phyloP scores from a whole-genome alignment of 495 filamentous ascomycete genomes.

The Bombardia bombarda region DNA sequence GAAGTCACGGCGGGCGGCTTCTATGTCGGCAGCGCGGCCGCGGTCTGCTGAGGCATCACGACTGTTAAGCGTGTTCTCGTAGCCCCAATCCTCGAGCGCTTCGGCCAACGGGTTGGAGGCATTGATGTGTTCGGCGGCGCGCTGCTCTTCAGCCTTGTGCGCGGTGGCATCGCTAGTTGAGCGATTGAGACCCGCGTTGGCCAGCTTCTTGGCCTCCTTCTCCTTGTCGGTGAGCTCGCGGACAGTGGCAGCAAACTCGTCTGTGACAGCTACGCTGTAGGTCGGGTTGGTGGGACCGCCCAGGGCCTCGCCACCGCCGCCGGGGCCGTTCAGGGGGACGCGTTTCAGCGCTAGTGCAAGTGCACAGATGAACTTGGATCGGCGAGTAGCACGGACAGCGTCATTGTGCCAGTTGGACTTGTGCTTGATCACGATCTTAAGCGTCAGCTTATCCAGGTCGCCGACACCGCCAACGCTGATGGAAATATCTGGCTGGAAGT shows the following conservation, averaged over 20 bases:
- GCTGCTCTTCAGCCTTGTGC: slow-evolving; percentile 22
- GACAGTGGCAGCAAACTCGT: slow-evolving; percentile 52
- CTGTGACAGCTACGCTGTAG: slow-evolving; percentile 65
- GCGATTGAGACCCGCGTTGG: slow-evolving; percentile 23
- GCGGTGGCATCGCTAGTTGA: slow-evolving; percentile 4
- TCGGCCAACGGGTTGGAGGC: slow-evolving; percentile 25
- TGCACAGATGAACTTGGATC: slow-evolving; percentile 96
- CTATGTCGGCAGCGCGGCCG: slow-evolving; percentile 17
- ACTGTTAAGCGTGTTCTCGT: slow-evolving; percentile 27
- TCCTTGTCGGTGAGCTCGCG: slow-evolving; percentile 51
- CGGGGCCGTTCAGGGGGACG: slow-evolving; percentile 79
- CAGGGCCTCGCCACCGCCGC: slow-evolving; percentile 57
- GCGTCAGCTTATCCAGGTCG: slow-evolving; percentile 79
- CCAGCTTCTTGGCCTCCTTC: slow-evolving; percentile 56
- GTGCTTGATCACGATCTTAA: slow-evolving; percentile 78
- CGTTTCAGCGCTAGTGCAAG: slow-evolving; percentile 77
- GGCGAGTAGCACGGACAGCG: slow-evolving; percentile 66
- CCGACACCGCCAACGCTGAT: slow-evolving; percentile 72
- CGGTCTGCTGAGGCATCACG: slow-evolving; percentile 23
- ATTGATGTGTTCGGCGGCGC: slow-evolving; percentile 32
- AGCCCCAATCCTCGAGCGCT: slow-evolving; percentile 33
- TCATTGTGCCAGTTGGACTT: slow-evolving; percentile 98
- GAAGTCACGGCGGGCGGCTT: slow-evolving; percentile 15
- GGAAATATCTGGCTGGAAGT: slow-evolving; percentile 80
- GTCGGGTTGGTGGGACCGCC: slow-evolving; percentile 62